Conservation (phyloP, 495 filamentous ascomycete genomes). For the Bathelium albidoporum region DNA sequence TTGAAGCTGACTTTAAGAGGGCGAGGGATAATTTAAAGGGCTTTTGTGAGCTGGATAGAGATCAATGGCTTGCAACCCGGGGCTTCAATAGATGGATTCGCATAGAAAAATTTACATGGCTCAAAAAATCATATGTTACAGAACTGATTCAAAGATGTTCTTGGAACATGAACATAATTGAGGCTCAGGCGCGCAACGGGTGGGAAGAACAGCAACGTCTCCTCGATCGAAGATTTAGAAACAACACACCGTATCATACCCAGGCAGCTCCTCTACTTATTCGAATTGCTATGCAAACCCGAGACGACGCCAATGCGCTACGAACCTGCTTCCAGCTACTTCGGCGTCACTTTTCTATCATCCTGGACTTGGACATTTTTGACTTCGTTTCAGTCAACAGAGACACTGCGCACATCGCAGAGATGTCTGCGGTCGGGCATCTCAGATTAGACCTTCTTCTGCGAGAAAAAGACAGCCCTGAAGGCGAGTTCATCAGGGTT, state of each 20-base stretch:
- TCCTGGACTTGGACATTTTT: not conserved
- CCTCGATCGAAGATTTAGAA: not conserved
- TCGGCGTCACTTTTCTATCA: not conserved
- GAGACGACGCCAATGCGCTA: not conserved
- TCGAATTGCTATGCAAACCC: not conserved
- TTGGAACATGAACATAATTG: not conserved
- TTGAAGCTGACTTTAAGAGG: not conserved
- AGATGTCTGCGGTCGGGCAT: not conserved
- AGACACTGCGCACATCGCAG: not conserved
- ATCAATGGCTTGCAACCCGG: not conserved
- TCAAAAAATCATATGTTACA: not conserved
- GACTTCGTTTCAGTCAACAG: not conserved
- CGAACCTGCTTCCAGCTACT: not conserved
- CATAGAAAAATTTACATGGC: not conserved
- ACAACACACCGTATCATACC: not conserved
- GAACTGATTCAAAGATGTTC: not conserved
- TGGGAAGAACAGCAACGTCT: not conserved
- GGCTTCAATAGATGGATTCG: not conserved
- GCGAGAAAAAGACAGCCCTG: not conserved
- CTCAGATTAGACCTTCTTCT: not conserved
- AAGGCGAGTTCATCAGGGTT: not conserved
- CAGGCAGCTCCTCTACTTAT: not conserved
- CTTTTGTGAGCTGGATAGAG: not conserved
- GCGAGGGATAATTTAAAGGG: not conserved
- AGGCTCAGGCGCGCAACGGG: not conserved